A percentile compares a stretch with the other conserved stretches of the same genome.
Conservation (phyloP, 225 moss, liverwort and hornwort species). For the Bryoerythrophyllum caledonicum region DNA sequence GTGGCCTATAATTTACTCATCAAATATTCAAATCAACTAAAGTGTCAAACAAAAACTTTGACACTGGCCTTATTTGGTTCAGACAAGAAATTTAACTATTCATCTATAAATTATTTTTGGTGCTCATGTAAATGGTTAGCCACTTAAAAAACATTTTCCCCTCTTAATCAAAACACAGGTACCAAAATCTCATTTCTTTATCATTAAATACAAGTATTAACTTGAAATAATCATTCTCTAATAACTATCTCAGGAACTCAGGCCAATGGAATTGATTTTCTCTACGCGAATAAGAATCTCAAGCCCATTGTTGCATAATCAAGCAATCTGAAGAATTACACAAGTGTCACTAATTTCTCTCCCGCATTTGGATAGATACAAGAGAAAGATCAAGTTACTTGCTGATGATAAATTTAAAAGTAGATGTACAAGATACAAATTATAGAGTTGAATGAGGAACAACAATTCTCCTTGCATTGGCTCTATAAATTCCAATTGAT, state of each 20-base stretch:
- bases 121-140: no score
- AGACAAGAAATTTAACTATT: no score
- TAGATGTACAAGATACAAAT: slow-evolving; percentile 56
- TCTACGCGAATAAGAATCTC: slow-evolving; percentile 75
- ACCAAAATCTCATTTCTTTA: background rate
- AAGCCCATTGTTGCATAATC: slow-evolving; percentile 74
- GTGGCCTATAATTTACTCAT: no score
- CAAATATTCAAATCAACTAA: no score
- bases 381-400: slow-evolving; percentile 84
- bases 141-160: no score
- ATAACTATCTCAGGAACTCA: slow-evolving; percentile 58
- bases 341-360: slow-evolving; percentile 69
- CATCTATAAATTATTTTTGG: no score
- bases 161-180: no score
- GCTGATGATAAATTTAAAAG: slow-evolving; percentile 68
- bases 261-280: slow-evolving; percentile 77
- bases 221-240: background rate
- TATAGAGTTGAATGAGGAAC: slow-evolving; percentile 82
- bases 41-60: no score
- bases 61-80: no score
- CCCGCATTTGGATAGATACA: slow-evolving; percentile 73
- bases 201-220: background rate
- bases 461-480: slow-evolving; percentile 68
- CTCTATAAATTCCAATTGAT: slow-evolving; percentile 26
- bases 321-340: slow-evolving; percentile 70